A percentile compares a stretch with the other conserved stretches of the same genome.
phyloP scores from a whole-genome alignment of 306 rosid species.

The Prunus campanulata region DNA sequence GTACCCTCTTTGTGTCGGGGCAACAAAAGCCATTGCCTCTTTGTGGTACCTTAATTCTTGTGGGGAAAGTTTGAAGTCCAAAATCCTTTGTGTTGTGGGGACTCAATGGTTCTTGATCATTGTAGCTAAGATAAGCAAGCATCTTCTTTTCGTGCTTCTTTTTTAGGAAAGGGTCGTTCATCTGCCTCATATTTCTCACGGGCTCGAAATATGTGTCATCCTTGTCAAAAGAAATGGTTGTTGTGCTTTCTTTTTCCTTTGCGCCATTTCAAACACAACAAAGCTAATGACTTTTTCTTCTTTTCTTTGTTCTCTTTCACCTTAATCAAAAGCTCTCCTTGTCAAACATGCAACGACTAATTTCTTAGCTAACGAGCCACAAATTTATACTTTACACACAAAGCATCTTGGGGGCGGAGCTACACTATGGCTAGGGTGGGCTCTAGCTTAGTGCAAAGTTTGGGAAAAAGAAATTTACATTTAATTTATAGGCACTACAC shows the following conservation, averaged over 20 bases:
- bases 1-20: background rate
- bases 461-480: no score
- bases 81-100: background rate
- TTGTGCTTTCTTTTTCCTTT: slow-evolving; percentile 18
- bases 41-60: background rate
- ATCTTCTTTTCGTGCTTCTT: background rate
- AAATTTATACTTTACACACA: no score
- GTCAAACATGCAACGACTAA: background rate
- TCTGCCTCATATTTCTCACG: background rate
- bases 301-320: background rate
- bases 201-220: slow-evolving; percentile 1
- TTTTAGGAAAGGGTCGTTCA: slow-evolving; percentile 15
- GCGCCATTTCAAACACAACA: slow-evolving; percentile 19
- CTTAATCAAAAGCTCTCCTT: background rate
- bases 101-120: background rate
- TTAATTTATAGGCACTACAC: no score
- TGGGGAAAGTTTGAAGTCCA: background rate
- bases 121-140: background rate
- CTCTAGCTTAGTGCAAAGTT: no score
- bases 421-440: no score
- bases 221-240: slow-evolving; percentile 22
- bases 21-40: background rate
- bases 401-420: no score
- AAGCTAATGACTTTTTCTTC: background rate
- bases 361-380: no score